Base-by-base conservation (phyloP, 768 basidiomycete species). In the Vararia minispora region DNA sequence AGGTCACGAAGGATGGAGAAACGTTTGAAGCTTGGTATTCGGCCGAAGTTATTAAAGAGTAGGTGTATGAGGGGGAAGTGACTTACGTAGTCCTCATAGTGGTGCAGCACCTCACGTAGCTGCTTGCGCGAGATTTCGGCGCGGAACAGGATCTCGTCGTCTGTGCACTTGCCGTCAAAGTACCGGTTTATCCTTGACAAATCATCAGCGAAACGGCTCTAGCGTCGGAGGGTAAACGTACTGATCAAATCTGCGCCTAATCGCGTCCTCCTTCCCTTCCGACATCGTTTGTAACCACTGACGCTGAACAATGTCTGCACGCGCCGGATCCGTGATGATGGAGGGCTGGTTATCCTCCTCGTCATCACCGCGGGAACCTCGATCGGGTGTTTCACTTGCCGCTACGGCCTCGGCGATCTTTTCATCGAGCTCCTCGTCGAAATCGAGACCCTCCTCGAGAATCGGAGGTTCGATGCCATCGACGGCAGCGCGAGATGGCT, bases 221-320 rank as follows among this genome's bases (percentile, higher is more conserved):
- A 18, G 24, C 12, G 23, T 8, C 16, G 6, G 14, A 12, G 3
- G 11, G 2, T 6, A 8, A 7, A 53, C 82, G 50, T 41, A 92
- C 87, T 76, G 61, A 46, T 87, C 79, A 54, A 95, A 97, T 29
- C 80, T 72, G 49, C 68, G 71, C 4, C 73, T 74, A 34, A 87
- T 68, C 12, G 64, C 53, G 35, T 74, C 68, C 34, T 86, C 80
- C 57, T 84, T 87, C 1, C 79, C 80, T 22, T 84, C 78, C 3
- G 80, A 81, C 77, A 97, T 95, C n/a, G 79, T 82, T n/a, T 76
- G 69, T 39, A 95, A 62, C 89, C 90, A 94, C 37, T 74, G 69
- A 33, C 81, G 69, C 58, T 94, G 79, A 41, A 79, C 57, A 14
- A 80, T 72, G 13, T 79, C 87, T 13, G 90, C 90, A 29, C 78